Conservation (phyloP, 176 grass and related monocot species). For the Paspalum vaginatum region DNA sequence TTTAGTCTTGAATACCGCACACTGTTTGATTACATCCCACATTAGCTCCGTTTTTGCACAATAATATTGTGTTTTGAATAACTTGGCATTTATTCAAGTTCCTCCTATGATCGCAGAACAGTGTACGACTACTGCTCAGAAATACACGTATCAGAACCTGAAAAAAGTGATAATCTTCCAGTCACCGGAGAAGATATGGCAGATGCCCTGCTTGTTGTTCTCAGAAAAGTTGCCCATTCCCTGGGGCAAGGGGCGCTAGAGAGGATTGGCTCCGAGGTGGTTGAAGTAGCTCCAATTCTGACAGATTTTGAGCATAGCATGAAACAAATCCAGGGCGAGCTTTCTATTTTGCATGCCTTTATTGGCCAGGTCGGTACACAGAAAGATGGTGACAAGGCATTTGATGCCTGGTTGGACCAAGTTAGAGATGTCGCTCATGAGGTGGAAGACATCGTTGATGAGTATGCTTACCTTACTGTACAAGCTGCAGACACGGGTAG, state of each 20-base stretch:
- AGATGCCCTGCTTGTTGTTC: conserved; percentile 28
- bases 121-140: not conserved
- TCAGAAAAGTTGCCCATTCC: conserved; percentile 31
- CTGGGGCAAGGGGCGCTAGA: conserved; percentile 2
- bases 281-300: conserved; percentile 20
- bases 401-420: conserved; percentile 29
- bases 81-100: not conserved
- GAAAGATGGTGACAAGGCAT: not conserved
- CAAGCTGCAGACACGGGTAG: not conserved
- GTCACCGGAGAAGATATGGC: conserved; percentile 13
- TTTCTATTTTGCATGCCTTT: conserved; percentile 29
- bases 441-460: conserved; percentile 50
- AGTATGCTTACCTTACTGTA: conserved; percentile 36
- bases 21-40: not conserved
- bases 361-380: conserved; percentile 7
- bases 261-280: not conserved
- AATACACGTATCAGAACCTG: not conserved
- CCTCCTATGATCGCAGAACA: not conserved
- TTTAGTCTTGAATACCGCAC: not conserved
- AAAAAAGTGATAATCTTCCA: not conserved
- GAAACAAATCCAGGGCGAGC: conserved; percentile 30
- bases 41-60: not conserved
- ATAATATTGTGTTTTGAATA: not conserved
- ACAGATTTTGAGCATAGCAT: conserved; percentile 26
- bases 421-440: conserved; percentile 24